These are phyloP conservation scores for Malus hybrid DNA, from an alignment of 331 rosid genomes.

Conservation along the genomic window DNA sequence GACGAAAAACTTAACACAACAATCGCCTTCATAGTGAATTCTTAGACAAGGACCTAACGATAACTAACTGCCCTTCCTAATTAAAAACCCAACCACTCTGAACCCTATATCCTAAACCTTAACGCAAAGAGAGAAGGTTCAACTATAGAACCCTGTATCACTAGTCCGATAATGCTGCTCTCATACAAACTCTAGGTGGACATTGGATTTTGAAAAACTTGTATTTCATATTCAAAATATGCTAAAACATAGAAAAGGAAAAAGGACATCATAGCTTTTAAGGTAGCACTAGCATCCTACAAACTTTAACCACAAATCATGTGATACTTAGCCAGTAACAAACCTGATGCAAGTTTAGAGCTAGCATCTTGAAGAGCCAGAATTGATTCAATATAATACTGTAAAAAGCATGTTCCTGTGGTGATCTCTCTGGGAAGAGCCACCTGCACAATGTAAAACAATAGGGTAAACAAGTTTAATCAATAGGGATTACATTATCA, in stretches of 20 bases:
- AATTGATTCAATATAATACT: constrained; percentile 66
- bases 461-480: constrained; percentile 1
- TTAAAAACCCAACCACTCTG: not conserved
- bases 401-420: constrained; percentile 69
- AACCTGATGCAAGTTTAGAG: constrained; percentile 48
- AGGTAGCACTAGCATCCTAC: not conserved
- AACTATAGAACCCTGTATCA: not conserved
- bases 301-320: not conserved
- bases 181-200: not conserved
- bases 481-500: not conserved
- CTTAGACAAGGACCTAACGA: not conserved
- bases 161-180: not conserved
- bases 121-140: too few relatives aligned
- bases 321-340: not conserved
- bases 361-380: constrained; percentile 90
- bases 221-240: not conserved
- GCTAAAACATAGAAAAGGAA: not conserved
- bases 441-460: constrained; percentile 44
- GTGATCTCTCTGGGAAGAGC: constrained; percentile 96
- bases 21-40: not conserved
- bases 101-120: too few relatives aligned
- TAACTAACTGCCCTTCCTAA: not conserved
- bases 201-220: not conserved
- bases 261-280: not conserved
- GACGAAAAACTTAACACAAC: not conserved